These are phyloP conservation scores for Letharia columbiana DNA, from an alignment of 495 filamentous ascomycete genomes.

Conservation along the genomic window DNA sequence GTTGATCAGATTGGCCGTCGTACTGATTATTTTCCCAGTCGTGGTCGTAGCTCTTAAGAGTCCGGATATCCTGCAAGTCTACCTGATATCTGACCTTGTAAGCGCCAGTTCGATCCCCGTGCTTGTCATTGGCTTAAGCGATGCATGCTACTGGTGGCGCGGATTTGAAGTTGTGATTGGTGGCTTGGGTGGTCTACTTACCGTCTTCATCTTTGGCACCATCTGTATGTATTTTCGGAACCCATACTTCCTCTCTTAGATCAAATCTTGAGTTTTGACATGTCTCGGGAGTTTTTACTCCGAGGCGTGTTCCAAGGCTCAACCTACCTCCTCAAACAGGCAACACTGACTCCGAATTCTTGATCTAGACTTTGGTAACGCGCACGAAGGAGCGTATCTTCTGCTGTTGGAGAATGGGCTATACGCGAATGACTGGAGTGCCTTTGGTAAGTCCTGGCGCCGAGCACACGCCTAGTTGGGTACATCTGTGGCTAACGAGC, in stretches of 20 bases:
- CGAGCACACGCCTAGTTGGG: not conserved
- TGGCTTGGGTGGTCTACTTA: constrained; percentile 61
- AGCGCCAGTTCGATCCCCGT: constrained; percentile 62
- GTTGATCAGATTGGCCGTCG: constrained; percentile 54
- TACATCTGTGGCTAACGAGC: not conserved
- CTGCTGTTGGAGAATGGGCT: constrained; percentile 61
- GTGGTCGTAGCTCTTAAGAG: constrained; percentile 61
- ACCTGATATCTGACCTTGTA: constrained; percentile 65
- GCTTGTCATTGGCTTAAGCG: constrained; percentile 55
- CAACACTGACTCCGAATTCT: not conserved
- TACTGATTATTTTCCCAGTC: constrained; percentile 60
- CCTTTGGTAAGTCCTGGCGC: constrained; percentile 43
- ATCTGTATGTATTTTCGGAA: constrained; percentile 30
- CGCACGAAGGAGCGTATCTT: constrained; percentile 52
- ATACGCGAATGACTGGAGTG: constrained; percentile 63
- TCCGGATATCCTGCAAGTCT: constrained; percentile 65
- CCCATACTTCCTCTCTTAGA: not conserved
- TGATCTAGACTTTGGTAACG: constrained; percentile 46
- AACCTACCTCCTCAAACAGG: not conserved
- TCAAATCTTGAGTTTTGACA: not conserved
- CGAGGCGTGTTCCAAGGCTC: not conserved
- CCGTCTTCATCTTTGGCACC: constrained; percentile 66
- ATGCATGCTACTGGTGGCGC: constrained; percentile 58
- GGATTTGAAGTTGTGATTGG: constrained; percentile 67
- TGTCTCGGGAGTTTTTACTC: not conserved